Evolutionary conservation across 2,329 filamentous ascomycete genomes (phyloP).

Genomic region (Neonectria punicea): DNA sequence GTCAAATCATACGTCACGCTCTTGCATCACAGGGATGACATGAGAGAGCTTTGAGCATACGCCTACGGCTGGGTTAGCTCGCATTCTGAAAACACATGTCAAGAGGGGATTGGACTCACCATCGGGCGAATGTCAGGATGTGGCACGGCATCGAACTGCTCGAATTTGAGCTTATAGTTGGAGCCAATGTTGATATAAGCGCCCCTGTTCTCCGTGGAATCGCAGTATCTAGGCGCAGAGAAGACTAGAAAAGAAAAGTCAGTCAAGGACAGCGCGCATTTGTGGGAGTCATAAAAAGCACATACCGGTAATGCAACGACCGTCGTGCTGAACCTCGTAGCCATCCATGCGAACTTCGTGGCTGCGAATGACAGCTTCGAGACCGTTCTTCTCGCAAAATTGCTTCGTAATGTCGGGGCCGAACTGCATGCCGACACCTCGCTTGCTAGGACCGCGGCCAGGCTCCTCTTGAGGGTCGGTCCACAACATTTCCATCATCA

Average conservation of each 20-base stretch:
- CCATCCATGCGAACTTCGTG: constrained; percentile 99
- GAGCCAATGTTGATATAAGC: constrained; percentile 97
- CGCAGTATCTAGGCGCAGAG: constrained; percentile 96
- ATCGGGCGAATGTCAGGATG: constrained; percentile 97
- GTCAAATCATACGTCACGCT: constrained; percentile 29
- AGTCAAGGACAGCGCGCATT: constrained; percentile 19
- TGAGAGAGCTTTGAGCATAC: constrained; percentile 85
- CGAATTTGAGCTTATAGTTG: constrained; percentile 90
- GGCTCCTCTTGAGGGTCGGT: constrained; percentile 90
- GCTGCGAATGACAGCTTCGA: constrained; percentile 94
- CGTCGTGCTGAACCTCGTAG: constrained; percentile 98
- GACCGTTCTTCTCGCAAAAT: constrained; percentile 95
- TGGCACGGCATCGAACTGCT: constrained; percentile 95
- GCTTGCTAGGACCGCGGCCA: constrained; percentile 93
- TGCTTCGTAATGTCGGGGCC: constrained; percentile 95
- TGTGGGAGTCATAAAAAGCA: constrained; percentile 21
- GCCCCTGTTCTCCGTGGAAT: constrained; percentile 97
- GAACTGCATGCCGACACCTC: constrained; percentile 96
- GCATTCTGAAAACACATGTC: constrained; percentile 14
- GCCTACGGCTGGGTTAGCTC: constrained; percentile 62
- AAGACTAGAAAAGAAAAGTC: constrained; percentile 71
- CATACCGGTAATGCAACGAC: constrained; percentile 90
- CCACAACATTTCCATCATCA: constrained; percentile 99
- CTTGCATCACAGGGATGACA: constrained; percentile 77
- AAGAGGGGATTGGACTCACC: constrained; percentile 56